A percentile compares a stretch with the other conserved stretches of the same genome.
Conservation (phyloP, 768 basidiomycete genomes). For the Clavulina sp. region DNA sequence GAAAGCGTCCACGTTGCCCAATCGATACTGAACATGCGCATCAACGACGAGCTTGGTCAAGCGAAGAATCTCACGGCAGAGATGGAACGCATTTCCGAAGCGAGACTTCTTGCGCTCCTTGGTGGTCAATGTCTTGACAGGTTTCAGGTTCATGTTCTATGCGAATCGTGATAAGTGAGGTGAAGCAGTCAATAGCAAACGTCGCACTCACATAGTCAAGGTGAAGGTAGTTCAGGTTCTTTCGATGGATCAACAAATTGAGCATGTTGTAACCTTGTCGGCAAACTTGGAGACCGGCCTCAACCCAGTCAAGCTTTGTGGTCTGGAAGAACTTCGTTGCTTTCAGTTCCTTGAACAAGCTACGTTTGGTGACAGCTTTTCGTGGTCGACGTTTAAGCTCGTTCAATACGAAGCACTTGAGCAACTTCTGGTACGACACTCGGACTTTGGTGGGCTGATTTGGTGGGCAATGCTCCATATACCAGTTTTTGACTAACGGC, state of each 20-base stretch:
- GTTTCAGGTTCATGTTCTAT: conserved; percentile 86
- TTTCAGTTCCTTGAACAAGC: conserved; percentile 86
- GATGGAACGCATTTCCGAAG: conserved; percentile 97
- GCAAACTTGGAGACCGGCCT: conserved; percentile 96
- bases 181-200: background rate
- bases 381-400: conserved; percentile 76
- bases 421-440: conserved; percentile 95
- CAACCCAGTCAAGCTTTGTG: conserved; percentile 95
- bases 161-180: background rate
- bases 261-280: conserved; percentile 99
- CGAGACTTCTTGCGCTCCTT: conserved; percentile 99
- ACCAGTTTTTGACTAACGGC: conserved; percentile 95
- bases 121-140: conserved; percentile 76
- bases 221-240: conserved; percentile 90
- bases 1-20: conserved; percentile 98
- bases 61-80: conserved; percentile 94
- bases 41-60: conserved; percentile 98
- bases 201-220: conserved; percentile 58
- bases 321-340: conserved; percentile 99
- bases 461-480: conserved; percentile 94
- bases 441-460: conserved; percentile 94
- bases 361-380: conserved; percentile 97
- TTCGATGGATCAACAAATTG: conserved; percentile 95
- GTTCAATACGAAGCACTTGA: conserved; percentile 92
- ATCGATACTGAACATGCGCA: conserved; percentile 94